phyloP scores from a whole-genome alignment of 345 rosid species.

The Tarenaya hassleriana region DNA sequence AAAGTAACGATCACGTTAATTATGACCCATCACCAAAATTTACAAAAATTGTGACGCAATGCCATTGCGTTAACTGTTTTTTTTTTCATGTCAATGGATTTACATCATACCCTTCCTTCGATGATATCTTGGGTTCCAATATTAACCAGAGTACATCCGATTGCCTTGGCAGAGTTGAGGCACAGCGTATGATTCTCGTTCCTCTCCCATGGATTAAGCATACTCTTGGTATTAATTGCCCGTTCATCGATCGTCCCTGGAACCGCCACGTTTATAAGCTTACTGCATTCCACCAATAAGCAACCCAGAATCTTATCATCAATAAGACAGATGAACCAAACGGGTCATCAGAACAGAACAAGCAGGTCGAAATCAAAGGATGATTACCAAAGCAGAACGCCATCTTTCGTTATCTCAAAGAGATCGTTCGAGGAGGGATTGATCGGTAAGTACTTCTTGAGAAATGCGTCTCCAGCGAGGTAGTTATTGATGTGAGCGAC shows the following conservation, averaged over 20 bases:
- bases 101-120: conserved; percentile 96
- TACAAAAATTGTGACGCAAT: too few species aligned
- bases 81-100: background rate
- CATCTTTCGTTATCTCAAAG: conserved; percentile 88
- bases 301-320: conserved; percentile 1
- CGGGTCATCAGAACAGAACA: conserved; percentile 4
- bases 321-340: background rate
- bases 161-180: conserved; percentile 94
- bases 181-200: conserved; percentile 96
- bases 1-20: conserved; percentile 18
- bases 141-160: conserved; percentile 97
- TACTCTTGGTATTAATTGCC: conserved; percentile 85
- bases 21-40: conserved; percentile 12
- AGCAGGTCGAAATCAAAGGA: background rate
- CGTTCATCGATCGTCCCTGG: conserved; percentile 98
- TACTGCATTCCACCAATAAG: conserved; percentile 44
- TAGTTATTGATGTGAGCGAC: conserved; percentile 89
- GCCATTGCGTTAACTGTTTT: too few species aligned
- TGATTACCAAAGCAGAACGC: conserved; percentile 86
- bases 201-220: conserved; percentile 98
- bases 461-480: conserved; percentile 68
- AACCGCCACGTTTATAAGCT: conserved; percentile 96
- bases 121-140: conserved; percentile 89
- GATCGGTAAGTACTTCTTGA: conserved; percentile 68
- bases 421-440: conserved; percentile 85